A percentile compares a stretch with the other conserved stretches of the same genome.
Conservation (phyloP, 2,329 filamentous ascomycete species). For the Chaetomium globosum region DNA sequence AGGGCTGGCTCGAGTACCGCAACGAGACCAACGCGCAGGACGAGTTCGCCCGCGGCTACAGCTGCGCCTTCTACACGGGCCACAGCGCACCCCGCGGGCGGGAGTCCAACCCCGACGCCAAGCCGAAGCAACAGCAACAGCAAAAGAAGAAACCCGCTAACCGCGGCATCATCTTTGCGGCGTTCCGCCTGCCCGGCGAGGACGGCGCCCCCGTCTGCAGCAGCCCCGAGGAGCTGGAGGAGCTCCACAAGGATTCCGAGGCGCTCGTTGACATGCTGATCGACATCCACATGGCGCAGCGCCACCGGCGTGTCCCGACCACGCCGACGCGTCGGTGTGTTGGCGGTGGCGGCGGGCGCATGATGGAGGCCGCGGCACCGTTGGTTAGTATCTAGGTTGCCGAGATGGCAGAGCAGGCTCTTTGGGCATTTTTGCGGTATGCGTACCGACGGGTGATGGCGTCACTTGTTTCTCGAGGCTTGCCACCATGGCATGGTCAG, state of each 20-base stretch:
- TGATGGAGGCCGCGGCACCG: conserved; percentile 4
- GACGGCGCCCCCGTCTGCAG: conserved; percentile 45
- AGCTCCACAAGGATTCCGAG: conserved; percentile 54
- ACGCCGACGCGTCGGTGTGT: conserved; percentile 5
- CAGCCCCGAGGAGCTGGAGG: conserved; percentile 49
- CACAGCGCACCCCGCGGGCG: conserved; percentile 30
- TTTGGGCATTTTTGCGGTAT: neutral
- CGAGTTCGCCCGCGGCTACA: conserved; percentile 57
- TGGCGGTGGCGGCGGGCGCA: neutral
- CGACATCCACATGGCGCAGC: conserved; percentile 47
- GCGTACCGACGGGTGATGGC: no score
- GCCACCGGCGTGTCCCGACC: conserved; percentile 9
- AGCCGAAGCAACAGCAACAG: conserved; percentile 16
- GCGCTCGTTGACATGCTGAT: conserved; percentile 56
- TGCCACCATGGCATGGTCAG: neutral
- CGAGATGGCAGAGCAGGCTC: neutral
- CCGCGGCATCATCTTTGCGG: conserved; percentile 60
- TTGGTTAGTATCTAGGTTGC: conserved; percentile 8
- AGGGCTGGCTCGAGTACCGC: conserved; percentile 58
- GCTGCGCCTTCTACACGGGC: conserved; percentile 56
- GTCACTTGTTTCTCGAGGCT: neutral
- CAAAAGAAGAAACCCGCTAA: conserved; percentile 41
- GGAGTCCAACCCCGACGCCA: conserved; percentile 2
- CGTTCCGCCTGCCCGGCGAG: conserved; percentile 53
- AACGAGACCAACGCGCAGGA: conserved; percentile 47